These are phyloP conservation scores for Aspergillus costaricaensis DNA, from an alignment of 2,329 filamentous ascomycete genomes.

Conservation along the genomic window DNA sequence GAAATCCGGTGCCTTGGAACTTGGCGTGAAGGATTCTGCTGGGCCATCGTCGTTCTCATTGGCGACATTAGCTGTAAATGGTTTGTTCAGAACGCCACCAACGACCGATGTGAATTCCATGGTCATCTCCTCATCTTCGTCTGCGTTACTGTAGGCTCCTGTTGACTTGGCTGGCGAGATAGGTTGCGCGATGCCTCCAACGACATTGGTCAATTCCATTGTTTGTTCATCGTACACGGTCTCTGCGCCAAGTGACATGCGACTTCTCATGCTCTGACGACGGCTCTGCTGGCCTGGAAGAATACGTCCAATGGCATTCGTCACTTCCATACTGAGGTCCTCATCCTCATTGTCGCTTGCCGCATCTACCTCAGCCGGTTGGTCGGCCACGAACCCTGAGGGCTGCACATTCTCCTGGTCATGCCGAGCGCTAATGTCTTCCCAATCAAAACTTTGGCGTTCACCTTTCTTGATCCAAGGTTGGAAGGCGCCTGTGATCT, in stretches of 20 bases:
- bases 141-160: slow-evolving; percentile 32
- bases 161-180: slow-evolving; percentile 30
- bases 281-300: slow-evolving; percentile 51
- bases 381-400: slow-evolving; percentile 23
- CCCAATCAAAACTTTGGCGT: slow-evolving; percentile 45
- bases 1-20: slow-evolving; percentile 24
- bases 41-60: slow-evolving; percentile 18
- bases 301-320: slow-evolving; percentile 78
- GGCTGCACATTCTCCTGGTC: slow-evolving; percentile 51
- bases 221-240: slow-evolving; percentile 52
- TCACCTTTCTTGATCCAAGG: slow-evolving; percentile 51
- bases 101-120: slow-evolving; percentile 53
- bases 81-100: slow-evolving; percentile 42
- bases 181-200: slow-evolving; percentile 42
- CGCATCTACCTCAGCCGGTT: slow-evolving; percentile 18
- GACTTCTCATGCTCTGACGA: slow-evolving; percentile 41
- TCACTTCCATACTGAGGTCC: slow-evolving; percentile 94
- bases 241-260: slow-evolving; percentile 45
- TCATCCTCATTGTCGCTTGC: slow-evolving; percentile 54
- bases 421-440: slow-evolving; percentile 43
- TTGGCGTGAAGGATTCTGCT: slow-evolving; percentile 15
- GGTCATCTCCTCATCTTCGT: slow-evolving; percentile 49
- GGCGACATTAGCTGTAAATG: slow-evolving; percentile 7
- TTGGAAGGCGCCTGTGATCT: slow-evolving; percentile 52
- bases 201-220: slow-evolving; percentile 50